phyloP scores from a whole-genome alignment of 2,329 filamentous ascomycete species.

The Botryotinia globosa region DNA sequence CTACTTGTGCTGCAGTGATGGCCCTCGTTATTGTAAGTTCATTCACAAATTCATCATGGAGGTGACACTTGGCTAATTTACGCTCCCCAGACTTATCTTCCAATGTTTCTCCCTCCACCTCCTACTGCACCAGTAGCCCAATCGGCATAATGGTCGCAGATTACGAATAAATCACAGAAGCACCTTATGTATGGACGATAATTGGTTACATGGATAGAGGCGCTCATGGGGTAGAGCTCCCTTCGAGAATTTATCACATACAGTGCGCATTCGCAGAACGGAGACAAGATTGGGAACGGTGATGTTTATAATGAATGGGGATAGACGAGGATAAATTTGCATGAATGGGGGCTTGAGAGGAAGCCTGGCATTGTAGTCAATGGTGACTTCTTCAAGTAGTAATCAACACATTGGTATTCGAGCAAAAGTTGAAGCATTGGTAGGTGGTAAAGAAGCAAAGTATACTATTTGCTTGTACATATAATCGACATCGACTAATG shows the following conservation, averaged over 20 bases:
- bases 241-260: background rate
- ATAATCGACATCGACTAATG: background rate
- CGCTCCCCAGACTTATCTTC: conserved; percentile 54
- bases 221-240: background rate
- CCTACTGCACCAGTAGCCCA: conserved; percentile 48
- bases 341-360: background rate
- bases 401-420: background rate
- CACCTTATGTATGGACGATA: background rate
- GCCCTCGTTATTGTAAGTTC: conserved; percentile 44
- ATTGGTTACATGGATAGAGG: background rate
- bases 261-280: background rate
- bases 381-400: background rate
- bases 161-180: background rate
- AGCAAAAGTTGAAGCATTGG: background rate
- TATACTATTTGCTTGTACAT: background rate
- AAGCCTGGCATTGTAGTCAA: background rate
- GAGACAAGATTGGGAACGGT: background rate
- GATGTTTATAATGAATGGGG: background rate
- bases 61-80: background rate
- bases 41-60: background rate
- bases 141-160: conserved; percentile 27
- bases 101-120: conserved; percentile 60
- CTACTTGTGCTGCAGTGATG: conserved; percentile 32
- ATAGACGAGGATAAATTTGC: background rate
- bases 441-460: background rate